These are phyloP conservation scores for Penicillium nucicola DNA, from an alignment of 495 filamentous ascomycete genomes.

Conservation along the genomic window DNA sequence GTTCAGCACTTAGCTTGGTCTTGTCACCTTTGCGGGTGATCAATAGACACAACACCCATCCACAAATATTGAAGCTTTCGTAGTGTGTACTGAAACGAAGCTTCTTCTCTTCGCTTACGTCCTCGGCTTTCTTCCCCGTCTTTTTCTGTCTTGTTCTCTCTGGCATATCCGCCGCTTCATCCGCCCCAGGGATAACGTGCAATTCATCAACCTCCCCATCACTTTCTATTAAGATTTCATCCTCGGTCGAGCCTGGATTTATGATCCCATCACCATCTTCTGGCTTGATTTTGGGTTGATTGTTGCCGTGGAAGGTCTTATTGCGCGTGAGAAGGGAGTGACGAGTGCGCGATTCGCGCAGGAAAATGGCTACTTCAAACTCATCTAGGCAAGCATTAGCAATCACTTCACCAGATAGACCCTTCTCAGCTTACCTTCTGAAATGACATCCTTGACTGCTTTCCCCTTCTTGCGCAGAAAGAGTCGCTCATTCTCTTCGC, in stretches of 20 bases:
- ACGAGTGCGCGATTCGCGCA: conserved; percentile 81
- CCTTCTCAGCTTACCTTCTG: conserved; percentile 56
- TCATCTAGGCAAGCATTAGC: conserved; percentile 59
- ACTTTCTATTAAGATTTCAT: conserved; percentile 42
- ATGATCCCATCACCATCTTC: conserved; percentile 53
- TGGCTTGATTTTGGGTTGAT: conserved; percentile 45
- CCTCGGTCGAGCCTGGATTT: conserved; percentile 38
- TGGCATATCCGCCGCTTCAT: conserved; percentile 7
- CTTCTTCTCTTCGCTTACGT: conserved; percentile 78
- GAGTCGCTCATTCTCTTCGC: conserved; percentile 76
- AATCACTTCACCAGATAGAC: background rate
- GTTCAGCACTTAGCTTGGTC: conserved; percentile 24
- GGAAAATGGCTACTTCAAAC: conserved; percentile 91
- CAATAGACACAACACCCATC: conserved; percentile 84
- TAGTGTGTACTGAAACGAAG: conserved; percentile 78
- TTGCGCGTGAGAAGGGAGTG: conserved; percentile 84
- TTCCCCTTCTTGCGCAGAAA: conserved; percentile 59
- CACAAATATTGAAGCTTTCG: conserved; percentile 93
- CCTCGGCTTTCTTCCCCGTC: conserved; percentile 13
- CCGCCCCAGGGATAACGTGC: conserved; percentile 35
- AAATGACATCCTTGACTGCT: conserved; percentile 82
- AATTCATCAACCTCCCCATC: conserved; percentile 36
- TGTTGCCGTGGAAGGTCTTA: conserved; percentile 61
- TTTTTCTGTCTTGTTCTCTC: conserved; percentile 14
- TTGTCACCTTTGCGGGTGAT: conserved; percentile 67